Conservation (phyloP, 345 rosid genomes). For the Mangifera indica region DNA sequence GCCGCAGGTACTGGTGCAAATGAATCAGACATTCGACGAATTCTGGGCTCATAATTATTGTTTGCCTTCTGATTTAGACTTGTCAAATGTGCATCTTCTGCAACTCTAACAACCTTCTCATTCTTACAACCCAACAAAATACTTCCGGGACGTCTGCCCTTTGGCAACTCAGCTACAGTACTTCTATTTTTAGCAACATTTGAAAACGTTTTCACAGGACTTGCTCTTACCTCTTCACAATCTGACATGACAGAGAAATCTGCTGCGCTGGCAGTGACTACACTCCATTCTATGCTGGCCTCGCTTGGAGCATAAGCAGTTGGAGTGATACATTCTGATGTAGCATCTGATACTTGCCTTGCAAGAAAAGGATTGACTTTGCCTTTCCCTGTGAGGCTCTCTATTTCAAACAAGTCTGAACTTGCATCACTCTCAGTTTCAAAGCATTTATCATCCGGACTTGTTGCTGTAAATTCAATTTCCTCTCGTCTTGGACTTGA, state of each 20-base stretch:
- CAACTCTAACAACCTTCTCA: conserved; percentile 58
- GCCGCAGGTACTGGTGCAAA: conserved; percentile 12
- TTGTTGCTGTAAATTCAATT: conserved; percentile 21
- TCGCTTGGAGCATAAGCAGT: conserved; percentile 79
- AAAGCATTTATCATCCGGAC: conserved; percentile 25
- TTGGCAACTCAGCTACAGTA: conserved; percentile 32
- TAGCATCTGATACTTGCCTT: conserved; percentile 52
- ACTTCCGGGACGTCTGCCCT: conserved; percentile 25
- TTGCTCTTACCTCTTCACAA: conserved; percentile 45
- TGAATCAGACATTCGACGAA: conserved; percentile 25
- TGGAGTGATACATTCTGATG: conserved; percentile 51
- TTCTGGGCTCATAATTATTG: conserved; percentile 21
- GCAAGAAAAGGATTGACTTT: conserved; percentile 55
- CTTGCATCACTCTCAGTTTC: conserved; percentile 68
- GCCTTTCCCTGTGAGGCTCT: conserved; percentile 63
- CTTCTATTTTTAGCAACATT: conserved; percentile 22
- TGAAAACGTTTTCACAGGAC: conserved; percentile 31
- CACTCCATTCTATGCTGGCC: conserved; percentile 89
- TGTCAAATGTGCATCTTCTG: conserved; percentile 50
- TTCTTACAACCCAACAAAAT: conserved; percentile 71
- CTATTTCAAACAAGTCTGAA: conserved; percentile 85
- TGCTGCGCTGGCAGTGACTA: conserved; percentile 76
- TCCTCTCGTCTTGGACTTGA: conserved; percentile 36
- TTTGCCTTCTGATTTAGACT: conserved; percentile 26
- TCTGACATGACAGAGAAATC: conserved; percentile 69